Percentiles rank a stretch among this genome's conserved stretches.
These are phyloP conservation scores for Stylonectria norvegica DNA, from an alignment of 2,329 filamentous ascomycete genomes.

Conservation along the genomic window DNA sequence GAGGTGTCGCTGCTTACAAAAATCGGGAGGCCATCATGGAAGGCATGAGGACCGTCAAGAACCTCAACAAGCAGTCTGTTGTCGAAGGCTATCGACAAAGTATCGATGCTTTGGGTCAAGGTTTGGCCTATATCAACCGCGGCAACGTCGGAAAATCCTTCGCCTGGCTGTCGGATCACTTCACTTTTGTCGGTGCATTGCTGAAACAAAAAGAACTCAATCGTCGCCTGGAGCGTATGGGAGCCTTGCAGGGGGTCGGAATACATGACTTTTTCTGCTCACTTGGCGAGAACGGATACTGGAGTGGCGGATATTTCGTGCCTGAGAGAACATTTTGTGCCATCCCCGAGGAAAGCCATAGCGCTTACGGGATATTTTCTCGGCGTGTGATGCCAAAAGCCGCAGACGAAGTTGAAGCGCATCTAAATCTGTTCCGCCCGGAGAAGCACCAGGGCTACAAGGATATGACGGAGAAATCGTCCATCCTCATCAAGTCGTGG, in stretches of 20 bases:
- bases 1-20: slow-evolving; percentile 76
- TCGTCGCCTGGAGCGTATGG: slow-evolving; percentile 61
- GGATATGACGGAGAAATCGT: slow-evolving; percentile 57
- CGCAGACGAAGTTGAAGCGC: slow-evolving; percentile 69
- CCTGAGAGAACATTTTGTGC: slow-evolving; percentile 78
- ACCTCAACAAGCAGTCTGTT: slow-evolving; percentile 46
- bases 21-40: slow-evolving; percentile 66
- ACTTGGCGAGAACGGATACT: slow-evolving; percentile 67
- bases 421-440: slow-evolving; percentile 63
- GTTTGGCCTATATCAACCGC: slow-evolving; percentile 55
- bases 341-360: slow-evolving; percentile 52
- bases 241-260: slow-evolving; percentile 59
- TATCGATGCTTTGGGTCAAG: slow-evolving; percentile 49
- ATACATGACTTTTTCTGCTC: slow-evolving; percentile 74
- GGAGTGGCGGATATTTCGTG: slow-evolving; percentile 57
- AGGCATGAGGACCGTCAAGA: slow-evolving; percentile 44
- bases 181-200: slow-evolving; percentile 80
- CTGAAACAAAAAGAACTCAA: slow-evolving; percentile 70
- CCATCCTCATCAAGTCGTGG: slow-evolving; percentile 57
- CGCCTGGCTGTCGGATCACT: slow-evolving; percentile 75
- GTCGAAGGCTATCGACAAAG: slow-evolving; percentile 48
- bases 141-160: slow-evolving; percentile 65
- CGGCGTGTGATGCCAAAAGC: slow-evolving; percentile 61
- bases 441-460: slow-evolving; percentile 63
- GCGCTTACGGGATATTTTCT: slow-evolving; percentile 42